A percentile compares a stretch with the other conserved stretches of the same genome.
Evolutionary conservation across 345 rosid genomes (phyloP).

Genomic region (Cardamine chenopodiifolia): DNA sequence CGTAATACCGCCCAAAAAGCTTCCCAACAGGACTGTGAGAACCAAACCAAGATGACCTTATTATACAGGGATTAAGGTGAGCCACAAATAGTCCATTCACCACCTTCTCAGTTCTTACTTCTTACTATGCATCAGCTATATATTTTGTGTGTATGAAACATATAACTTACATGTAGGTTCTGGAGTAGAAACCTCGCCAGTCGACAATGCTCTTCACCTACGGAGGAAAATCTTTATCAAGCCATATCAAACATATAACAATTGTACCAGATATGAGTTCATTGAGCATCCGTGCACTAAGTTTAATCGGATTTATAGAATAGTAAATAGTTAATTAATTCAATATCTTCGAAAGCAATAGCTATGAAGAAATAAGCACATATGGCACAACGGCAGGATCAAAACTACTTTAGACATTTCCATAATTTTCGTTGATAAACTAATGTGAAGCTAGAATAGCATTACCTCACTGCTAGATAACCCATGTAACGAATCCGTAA

Average conservation of each 20-base stretch:
- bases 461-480: slow-evolving; percentile 83
- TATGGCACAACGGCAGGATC: slow-evolving; percentile 5
- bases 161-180: slow-evolving; percentile 75
- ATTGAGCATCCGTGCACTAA: too few species aligned
- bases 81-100: neutral
- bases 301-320: neutral
- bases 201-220: slow-evolving; percentile 91
- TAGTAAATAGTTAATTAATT: neutral
- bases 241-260: slow-evolving; percentile 31
- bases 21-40: slow-evolving; percentile 71
- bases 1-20: slow-evolving; percentile 85
- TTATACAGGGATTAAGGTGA: neutral
- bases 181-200: slow-evolving; percentile 87
- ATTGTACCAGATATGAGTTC: slow-evolving; percentile 14
- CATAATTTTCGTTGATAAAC: neutral
- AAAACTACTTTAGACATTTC: slow-evolving; percentile 2
- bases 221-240: neutral
- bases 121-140: neutral
- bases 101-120: neutral
- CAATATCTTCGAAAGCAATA: neutral
- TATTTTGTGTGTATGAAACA: neutral
- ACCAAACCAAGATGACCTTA: slow-evolving; percentile 4
- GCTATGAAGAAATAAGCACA: neutral
- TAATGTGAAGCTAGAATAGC: slow-evolving; percentile 3
- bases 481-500: slow-evolving; percentile 73